Conservation (phyloP, 176 grass and related monocot species). For the Paspalum vaginatum region DNA sequence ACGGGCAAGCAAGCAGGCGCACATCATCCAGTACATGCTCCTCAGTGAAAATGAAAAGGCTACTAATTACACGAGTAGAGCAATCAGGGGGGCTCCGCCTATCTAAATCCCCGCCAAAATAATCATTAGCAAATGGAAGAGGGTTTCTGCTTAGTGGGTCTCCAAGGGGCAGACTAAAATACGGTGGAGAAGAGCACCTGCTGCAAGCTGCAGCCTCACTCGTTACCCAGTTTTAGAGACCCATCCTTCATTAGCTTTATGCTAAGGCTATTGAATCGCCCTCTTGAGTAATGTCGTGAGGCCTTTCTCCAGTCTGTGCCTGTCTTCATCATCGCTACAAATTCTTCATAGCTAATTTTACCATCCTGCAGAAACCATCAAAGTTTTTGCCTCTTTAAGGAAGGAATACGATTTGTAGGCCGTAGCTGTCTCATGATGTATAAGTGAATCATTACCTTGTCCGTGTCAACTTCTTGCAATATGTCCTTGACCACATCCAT, state of each 20-base stretch:
- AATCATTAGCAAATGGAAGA: conserved; percentile 53
- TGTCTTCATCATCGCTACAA: conserved; percentile 87
- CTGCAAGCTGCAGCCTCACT: conserved; percentile 47
- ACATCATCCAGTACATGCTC: conserved; percentile 42
- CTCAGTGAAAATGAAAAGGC: conserved; percentile 14
- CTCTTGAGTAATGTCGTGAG: conserved; percentile 84
- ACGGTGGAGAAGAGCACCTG: conserved; percentile 3
- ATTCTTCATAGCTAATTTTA: conserved; percentile 83
- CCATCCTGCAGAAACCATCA: conserved; percentile 65
- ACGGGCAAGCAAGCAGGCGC: conserved; percentile 26
- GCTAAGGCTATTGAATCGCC: conserved; percentile 81
- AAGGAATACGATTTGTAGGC: not conserved
- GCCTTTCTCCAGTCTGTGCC: conserved; percentile 95
- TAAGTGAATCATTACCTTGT: conserved; percentile 62
- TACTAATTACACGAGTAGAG: conserved; percentile 66
- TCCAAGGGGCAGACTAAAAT: conserved; percentile 19
- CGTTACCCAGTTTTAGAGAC: conserved; percentile 68
- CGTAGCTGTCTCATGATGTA: not conserved
- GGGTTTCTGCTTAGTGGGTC: conserved; percentile 40
- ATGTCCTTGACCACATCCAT: conserved; percentile 79
- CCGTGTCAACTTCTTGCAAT: conserved; percentile 79
- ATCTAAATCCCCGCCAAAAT: conserved; percentile 72
- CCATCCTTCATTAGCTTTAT: conserved; percentile 81
- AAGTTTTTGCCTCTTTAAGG: not conserved
- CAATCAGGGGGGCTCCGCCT: conserved; percentile 48